Conservation (phyloP, 768 basidiomycete species). For the Lactarius pseudohatsudake region DNA sequence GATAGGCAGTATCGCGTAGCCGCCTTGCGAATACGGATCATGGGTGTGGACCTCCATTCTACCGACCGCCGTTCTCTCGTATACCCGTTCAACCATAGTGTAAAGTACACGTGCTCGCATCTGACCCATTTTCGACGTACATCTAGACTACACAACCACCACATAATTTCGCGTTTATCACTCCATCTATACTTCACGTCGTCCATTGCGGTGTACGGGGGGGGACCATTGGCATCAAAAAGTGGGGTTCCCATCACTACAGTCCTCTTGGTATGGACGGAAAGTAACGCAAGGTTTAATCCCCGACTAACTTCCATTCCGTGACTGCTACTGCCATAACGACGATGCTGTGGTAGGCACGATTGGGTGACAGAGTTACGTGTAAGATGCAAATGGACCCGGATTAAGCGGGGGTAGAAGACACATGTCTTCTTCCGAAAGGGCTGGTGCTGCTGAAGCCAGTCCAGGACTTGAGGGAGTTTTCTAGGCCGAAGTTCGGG, state of each 20-base stretch:
- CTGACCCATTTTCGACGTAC: slow-evolving; percentile 24
- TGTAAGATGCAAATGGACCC: background rate
- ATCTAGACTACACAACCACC: slow-evolving; percentile 19
- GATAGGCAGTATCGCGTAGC: slow-evolving; percentile 10
- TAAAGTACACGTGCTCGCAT: slow-evolving; percentile 30
- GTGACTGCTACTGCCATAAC: background rate
- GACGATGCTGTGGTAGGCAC: background rate
- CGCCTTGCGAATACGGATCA: slow-evolving; percentile 13
- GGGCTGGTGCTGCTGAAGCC: background rate
- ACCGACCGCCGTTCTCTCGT: slow-evolving; percentile 9
- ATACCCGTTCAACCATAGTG: slow-evolving; percentile 25
- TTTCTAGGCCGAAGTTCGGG: background rate
- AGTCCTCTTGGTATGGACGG: background rate
- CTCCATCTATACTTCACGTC: slow-evolving; percentile 22
- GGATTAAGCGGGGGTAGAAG: background rate
- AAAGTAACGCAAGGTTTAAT: background rate
- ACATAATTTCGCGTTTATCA: slow-evolving; percentile 24
- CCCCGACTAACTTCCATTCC: background rate
- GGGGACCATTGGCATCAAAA: slow-evolving; percentile 7
- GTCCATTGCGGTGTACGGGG: slow-evolving; percentile 13
- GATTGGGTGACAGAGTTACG: background rate
- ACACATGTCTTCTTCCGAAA: background rate
- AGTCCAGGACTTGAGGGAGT: background rate
- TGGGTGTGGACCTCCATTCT: slow-evolving; percentile 10
- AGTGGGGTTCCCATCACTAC: slow-evolving; percentile 2